Percentiles rank a stretch among this genome's conserved stretches.
These are phyloP conservation scores for Aspergillus quadricinctus DNA, from an alignment of 2,329 filamentous ascomycete genomes.

Conservation along the genomic window DNA sequence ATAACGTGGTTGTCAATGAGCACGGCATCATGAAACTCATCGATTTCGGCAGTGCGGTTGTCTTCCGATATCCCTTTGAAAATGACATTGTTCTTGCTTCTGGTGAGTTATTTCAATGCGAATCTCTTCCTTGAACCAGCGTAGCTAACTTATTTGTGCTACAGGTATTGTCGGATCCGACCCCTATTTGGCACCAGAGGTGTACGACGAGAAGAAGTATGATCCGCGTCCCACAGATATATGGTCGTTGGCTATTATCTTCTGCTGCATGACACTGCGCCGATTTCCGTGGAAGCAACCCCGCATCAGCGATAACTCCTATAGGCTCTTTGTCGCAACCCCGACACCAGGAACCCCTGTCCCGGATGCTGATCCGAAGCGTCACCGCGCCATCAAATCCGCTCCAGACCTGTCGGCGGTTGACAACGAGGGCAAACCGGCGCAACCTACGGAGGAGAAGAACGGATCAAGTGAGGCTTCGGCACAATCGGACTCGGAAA, in stretches of 20 bases:
- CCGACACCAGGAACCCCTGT: conserved; percentile 65
- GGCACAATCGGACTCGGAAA: conserved; percentile 14
- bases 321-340: conserved; percentile 82
- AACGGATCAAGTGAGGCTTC: conserved; percentile 8
- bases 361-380: conserved; percentile 37
- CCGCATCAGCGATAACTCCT: conserved; percentile 86
- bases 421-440: conserved; percentile 19
- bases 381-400: conserved; percentile 31
- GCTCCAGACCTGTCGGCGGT: conserved; percentile 30
- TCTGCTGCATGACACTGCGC: conserved; percentile 95
- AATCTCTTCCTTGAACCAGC: conserved; percentile 1
- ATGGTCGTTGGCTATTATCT: conserved; percentile 98
- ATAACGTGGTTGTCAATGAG: conserved; percentile 96
- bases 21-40: conserved; percentile 99
- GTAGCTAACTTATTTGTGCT: conserved; percentile 7
- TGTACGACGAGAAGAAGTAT: conserved; percentile 90
- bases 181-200: conserved; percentile 93
- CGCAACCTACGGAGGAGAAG: conserved; percentile 17
- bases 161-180: conserved; percentile 78
- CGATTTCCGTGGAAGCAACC: conserved; percentile 98
- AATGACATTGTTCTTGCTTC: conserved; percentile 75
- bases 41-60: conserved; percentile 94
- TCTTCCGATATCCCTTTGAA: conserved; percentile 97
- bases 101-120: conserved; percentile 53
- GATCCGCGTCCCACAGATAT: conserved; percentile 92